Evolutionary conservation across 2,329 filamentous ascomycete genomes (phyloP).

Genomic region (Eutypa lata): DNA sequence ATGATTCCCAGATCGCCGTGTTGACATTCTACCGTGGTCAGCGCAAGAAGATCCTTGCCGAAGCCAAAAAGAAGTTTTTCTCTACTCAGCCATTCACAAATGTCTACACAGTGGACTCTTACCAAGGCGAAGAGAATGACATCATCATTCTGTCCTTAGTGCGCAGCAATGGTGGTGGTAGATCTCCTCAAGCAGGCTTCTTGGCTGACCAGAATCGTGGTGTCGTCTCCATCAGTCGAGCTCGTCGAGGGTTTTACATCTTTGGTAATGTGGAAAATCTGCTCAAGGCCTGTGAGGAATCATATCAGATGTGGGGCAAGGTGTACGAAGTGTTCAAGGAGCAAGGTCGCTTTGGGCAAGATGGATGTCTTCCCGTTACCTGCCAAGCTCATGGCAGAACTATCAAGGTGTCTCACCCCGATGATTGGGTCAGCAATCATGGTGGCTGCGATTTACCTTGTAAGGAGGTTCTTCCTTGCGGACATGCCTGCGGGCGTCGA

Average conservation of each 20-base stretch:
- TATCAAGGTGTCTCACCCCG: constrained; percentile 48
- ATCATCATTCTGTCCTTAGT: constrained; percentile 79
- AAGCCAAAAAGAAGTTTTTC: constrained; percentile 34
- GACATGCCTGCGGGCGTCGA: constrained; percentile 24
- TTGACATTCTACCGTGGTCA: constrained; percentile 90
- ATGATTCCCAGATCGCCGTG: constrained; percentile 65
- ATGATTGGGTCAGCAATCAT: constrained; percentile 45
- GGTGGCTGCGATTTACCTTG: constrained; percentile 26
- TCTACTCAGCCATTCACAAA: constrained; percentile 41
- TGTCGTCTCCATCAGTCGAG: constrained; percentile 63
- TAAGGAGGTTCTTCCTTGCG: constrained; percentile 19
- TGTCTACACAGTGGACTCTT: constrained; percentile 81
- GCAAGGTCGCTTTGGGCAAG: constrained; percentile 27
- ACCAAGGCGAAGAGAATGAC: constrained; percentile 89
- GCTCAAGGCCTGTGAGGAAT: constrained; percentile 41
- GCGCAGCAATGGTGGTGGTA: constrained; percentile 57
- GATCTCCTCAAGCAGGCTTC: constrained; percentile 61
- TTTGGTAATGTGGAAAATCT: constrained; percentile 70
- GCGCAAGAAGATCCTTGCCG: constrained; percentile 58
- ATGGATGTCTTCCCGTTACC: constrained; percentile 54
- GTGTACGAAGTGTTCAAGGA: constrained; percentile 38
- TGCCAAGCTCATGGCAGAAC: constrained; percentile 58
- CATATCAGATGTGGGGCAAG: constrained; percentile 36
- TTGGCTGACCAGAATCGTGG: constrained; percentile 59
- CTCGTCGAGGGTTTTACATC: constrained; percentile 75